Conservation (phyloP, 1,284 basidiomycete species). For the Rhizoctonia solani region DNA sequence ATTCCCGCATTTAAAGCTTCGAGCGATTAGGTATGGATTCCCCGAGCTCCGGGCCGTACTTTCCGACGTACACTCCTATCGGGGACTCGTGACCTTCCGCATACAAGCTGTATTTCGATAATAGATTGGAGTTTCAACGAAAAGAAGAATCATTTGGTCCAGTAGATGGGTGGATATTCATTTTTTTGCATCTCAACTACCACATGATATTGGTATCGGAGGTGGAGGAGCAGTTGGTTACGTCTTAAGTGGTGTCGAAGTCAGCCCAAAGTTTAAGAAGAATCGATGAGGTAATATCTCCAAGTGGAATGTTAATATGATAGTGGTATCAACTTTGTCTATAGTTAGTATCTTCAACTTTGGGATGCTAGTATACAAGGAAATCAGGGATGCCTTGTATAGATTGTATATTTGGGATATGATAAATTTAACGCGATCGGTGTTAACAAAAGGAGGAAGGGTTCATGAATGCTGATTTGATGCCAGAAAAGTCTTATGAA, state of each 20-base stretch:
- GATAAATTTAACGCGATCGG: conserved; percentile 59
- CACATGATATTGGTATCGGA: not conserved
- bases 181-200: not conserved
- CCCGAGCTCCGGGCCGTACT: not conserved
- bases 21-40: not conserved
- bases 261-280: not conserved
- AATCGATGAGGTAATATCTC: not conserved
- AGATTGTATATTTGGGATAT: conserved; percentile 62
- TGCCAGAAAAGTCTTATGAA: no score
- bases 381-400: not conserved
- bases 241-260: not conserved
- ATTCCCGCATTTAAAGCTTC: not conserved
- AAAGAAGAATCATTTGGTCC: not conserved
- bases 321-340: not conserved
- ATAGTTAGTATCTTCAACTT: not conserved
- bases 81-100: no score
- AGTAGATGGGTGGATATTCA: not conserved
- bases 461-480: no score
- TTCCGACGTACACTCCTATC: not conserved
- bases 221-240: not conserved
- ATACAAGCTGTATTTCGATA: no score
- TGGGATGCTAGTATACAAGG: not conserved
- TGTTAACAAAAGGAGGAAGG: no score
- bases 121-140: no score
- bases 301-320: not conserved